Percentiles rank a stretch among this genome's conserved stretches.
Conservation (phyloP, 495 filamentous ascomycete species). For the Aspergillus avenaceus region DNA sequence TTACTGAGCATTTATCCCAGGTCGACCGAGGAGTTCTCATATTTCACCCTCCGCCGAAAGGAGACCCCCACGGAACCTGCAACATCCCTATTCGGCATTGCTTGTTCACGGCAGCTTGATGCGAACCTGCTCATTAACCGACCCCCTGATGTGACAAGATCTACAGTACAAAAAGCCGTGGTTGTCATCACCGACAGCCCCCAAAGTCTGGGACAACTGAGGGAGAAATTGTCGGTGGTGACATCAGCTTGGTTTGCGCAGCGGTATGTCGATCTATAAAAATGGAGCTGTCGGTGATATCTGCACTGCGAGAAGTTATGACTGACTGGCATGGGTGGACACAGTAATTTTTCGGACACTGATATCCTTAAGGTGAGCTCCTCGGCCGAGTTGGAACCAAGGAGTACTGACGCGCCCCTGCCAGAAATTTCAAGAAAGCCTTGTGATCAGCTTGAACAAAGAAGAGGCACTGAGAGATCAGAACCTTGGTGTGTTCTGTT, state of each 20-base stretch:
- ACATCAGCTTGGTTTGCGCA: conserved; percentile 97
- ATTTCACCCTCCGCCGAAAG: conserved; percentile 84
- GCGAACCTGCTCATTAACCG: conserved; percentile 69
- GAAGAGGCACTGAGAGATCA: conserved; percentile 74
- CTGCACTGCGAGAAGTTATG: neutral
- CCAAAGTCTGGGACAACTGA: conserved; percentile 69
- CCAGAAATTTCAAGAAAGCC: conserved; percentile 87
- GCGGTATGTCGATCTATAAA: conserved; percentile 60
- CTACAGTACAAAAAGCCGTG: conserved; percentile 97
- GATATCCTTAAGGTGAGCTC: conserved; percentile 64
- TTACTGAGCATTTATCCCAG: conserved; percentile 43
- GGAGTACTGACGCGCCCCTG: conserved; percentile 20
- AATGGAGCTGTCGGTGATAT: neutral
- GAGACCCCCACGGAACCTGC: conserved; percentile 53
- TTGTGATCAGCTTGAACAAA: conserved; percentile 61
- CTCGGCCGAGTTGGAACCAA: conserved; percentile 2
- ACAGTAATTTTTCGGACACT: conserved; percentile 66
- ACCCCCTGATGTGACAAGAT: conserved; percentile 85
- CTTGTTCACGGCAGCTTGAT: conserved; percentile 89
- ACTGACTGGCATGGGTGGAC: conserved; percentile 13
- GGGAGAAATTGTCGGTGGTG: conserved; percentile 81
- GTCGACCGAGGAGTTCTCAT: conserved; percentile 91
- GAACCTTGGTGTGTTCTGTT: conserved; percentile 63
- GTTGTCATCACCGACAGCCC: conserved; percentile 92
- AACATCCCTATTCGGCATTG: conserved; percentile 92